Evolutionary conservation across 257 asterid species (phyloP).

Genomic region (Solanum bukasovii): DNA sequence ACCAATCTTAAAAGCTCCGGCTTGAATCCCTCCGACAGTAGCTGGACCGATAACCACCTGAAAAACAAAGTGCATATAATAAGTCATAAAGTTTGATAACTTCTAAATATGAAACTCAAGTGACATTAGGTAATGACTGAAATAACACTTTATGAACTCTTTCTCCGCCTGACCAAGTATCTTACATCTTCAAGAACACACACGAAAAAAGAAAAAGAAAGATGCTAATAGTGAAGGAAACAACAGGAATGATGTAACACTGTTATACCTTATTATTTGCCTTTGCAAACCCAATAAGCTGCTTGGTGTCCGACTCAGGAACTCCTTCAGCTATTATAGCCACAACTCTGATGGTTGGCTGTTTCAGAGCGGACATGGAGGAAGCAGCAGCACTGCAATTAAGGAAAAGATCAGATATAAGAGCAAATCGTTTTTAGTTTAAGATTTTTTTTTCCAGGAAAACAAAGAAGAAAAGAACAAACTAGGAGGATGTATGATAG

Average conservation of each 20-base stretch:
- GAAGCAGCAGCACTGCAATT: slow-evolving; percentile 95
- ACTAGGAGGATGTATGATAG: not conserved
- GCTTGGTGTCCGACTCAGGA: slow-evolving; percentile 91
- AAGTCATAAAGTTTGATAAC: not conserved
- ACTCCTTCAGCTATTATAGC: slow-evolving; percentile 99
- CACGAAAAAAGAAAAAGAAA: not conserved
- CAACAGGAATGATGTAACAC: not conserved
- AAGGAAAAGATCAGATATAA: not conserved
- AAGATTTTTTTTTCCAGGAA: not conserved
- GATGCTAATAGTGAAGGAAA: not conserved
- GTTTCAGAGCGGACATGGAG: slow-evolving; percentile 92
- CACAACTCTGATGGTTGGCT: slow-evolving; percentile 88
- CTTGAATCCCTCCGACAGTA: slow-evolving; percentile 98
- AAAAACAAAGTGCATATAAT: not conserved
- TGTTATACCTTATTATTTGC: slow-evolving; percentile 83
- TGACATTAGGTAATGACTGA: not conserved
- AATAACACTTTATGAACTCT: not conserved
- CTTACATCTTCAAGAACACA: not conserved
- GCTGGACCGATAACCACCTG: slow-evolving; percentile 98
- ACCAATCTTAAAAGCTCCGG: slow-evolving; percentile 98
- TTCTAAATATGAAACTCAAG: not conserved
- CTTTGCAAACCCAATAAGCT: slow-evolving; percentile 88
- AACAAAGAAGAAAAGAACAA: not conserved
- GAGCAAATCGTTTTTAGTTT: not conserved
- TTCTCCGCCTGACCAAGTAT: not conserved